Evolutionary conservation across 2,329 filamentous ascomycete genomes (phyloP).

Genomic region (Chrysoporthe puriensis): DNA sequence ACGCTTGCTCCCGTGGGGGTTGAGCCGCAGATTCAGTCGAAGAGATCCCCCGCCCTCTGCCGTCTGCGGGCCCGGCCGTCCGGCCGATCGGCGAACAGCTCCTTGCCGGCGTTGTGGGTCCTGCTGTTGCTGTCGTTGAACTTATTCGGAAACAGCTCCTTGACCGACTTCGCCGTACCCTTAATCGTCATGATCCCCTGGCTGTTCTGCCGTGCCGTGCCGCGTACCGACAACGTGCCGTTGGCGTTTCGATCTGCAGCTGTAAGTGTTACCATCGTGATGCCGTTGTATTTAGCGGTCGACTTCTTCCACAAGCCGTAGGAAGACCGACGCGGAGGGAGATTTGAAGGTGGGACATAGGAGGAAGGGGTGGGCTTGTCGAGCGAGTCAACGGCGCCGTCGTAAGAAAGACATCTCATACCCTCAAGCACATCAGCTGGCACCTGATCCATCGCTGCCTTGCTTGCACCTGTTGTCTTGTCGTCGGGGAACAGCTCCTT

Average conservation of each 20-base stretch:
- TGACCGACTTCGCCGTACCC: constrained; percentile 60
- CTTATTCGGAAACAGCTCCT: constrained; percentile 72
- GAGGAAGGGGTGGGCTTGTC: constrained; percentile 11
- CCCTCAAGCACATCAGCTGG: constrained; percentile 40
- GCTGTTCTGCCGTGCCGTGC: constrained; percentile 52
- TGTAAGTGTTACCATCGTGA: constrained; percentile 21
- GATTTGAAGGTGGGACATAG: not conserved
- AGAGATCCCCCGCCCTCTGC: constrained; percentile 74
- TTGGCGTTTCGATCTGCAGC: constrained; percentile 21
- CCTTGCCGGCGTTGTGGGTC: constrained; percentile 63
- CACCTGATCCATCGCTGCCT: constrained; percentile 41
- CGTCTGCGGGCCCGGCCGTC: constrained; percentile 52
- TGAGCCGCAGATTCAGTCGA: constrained; percentile 52
- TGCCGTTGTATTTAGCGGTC: not conserved
- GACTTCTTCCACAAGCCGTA: not conserved
- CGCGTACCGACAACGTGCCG: constrained; percentile 53
- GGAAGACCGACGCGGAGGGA: not conserved
- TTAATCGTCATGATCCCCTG: constrained; percentile 64
- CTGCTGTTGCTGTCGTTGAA: constrained; percentile 43
- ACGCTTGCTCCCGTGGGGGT: not conserved
- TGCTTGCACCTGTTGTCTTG: constrained; percentile 36
- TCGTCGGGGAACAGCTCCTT: constrained; percentile 63
- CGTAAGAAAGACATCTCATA: constrained; percentile 34
- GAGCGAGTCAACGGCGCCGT: constrained; percentile 23
- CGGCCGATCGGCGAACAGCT: constrained; percentile 66